A percentile compares a stretch with the other conserved stretches of the same genome.
These are phyloP conservation scores for Seminavis robusta DNA, from an alignment of 108 stramenopile genomes.

Conservation along the genomic window DNA sequence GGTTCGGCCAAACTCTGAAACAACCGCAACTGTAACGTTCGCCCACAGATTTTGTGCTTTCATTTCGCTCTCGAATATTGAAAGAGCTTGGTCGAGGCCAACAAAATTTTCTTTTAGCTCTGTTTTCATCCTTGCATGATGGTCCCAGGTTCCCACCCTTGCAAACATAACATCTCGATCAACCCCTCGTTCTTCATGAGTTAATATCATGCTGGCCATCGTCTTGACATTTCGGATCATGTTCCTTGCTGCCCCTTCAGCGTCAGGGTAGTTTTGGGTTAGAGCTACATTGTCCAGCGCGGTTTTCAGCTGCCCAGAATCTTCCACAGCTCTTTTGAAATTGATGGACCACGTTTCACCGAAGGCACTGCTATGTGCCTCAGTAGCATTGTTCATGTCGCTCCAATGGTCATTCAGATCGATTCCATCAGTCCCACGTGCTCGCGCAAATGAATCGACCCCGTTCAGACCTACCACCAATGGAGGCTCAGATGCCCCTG, in stretches of 20 bases:
- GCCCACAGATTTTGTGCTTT: conserved; percentile 51
- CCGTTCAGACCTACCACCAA: no score
- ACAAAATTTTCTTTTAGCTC: conserved; percentile 19
- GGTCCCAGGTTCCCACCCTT: conserved; percentile 57
- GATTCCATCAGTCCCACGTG: not conserved
- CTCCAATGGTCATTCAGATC: conserved; percentile 2
- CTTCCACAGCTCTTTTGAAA: conserved; percentile 11
- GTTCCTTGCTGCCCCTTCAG: no score
- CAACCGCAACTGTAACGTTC: conserved; percentile 37
- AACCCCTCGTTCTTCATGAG: conserved; percentile 21
- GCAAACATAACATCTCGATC: conserved; percentile 68
- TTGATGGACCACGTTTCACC: conserved; percentile 39
- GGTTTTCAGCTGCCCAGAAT: not conserved
- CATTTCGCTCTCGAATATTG: conserved; percentile 46
- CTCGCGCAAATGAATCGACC: not conserved
- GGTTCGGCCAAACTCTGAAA: conserved; percentile 68
- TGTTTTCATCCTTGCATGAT: conserved; percentile 34
- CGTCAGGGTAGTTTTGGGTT: no score
- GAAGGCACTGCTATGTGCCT: conserved; percentile 32
- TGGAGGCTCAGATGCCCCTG: no score
- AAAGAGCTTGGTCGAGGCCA: conserved; percentile 33
- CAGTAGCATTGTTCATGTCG: conserved; percentile 28
- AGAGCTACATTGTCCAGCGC: not conserved
- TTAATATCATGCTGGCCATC: conserved; percentile 40
- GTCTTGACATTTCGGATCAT: conserved; percentile 16